Conservation (phyloP, 2,329 filamentous ascomycete species). For the Diaporthe ampelina region DNA sequence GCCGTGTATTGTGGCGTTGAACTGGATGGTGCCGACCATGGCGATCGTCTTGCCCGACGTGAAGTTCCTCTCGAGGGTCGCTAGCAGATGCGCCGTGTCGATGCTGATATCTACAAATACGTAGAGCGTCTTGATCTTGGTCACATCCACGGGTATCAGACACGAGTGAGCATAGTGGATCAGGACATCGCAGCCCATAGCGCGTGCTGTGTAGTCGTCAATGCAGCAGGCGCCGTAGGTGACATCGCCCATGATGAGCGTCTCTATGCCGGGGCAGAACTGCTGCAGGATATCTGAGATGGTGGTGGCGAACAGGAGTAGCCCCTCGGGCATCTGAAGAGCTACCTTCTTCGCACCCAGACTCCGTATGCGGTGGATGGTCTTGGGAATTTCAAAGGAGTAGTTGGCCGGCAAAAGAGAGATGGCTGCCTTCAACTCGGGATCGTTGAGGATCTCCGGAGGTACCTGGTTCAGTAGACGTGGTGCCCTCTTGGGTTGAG, state of each 20-base stretch:
- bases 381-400: constrained; percentile 98
- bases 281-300: constrained; percentile 96
- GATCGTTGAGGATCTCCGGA: constrained; percentile 85
- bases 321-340: constrained; percentile 96
- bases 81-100: constrained; percentile 87
- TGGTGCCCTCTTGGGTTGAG: constrained; percentile 78
- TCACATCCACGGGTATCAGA: constrained; percentile 95
- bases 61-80: constrained; percentile 91
- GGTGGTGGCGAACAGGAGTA: constrained; percentile 95
- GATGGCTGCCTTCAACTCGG: constrained; percentile 89
- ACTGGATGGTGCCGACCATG: constrained; percentile 97
- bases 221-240: constrained; percentile 99
- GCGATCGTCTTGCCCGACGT: constrained; percentile 87
- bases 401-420: constrained; percentile 93
- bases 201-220: constrained; percentile 96
- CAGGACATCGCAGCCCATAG: constrained; percentile 92
- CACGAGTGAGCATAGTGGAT: constrained; percentile 99
- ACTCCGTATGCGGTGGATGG: constrained; percentile 91
- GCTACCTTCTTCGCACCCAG: constrained; percentile 86
- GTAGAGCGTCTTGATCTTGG: constrained; percentile 96
- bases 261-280: constrained; percentile 93
- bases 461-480: constrained; percentile 94
- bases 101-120: constrained; percentile 99
- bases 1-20: constrained; percentile 96
- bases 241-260: constrained; percentile 98